phyloP scores from a whole-genome alignment of 179 eudicot genomes.

The Heliamphora pulchella region DNA sequence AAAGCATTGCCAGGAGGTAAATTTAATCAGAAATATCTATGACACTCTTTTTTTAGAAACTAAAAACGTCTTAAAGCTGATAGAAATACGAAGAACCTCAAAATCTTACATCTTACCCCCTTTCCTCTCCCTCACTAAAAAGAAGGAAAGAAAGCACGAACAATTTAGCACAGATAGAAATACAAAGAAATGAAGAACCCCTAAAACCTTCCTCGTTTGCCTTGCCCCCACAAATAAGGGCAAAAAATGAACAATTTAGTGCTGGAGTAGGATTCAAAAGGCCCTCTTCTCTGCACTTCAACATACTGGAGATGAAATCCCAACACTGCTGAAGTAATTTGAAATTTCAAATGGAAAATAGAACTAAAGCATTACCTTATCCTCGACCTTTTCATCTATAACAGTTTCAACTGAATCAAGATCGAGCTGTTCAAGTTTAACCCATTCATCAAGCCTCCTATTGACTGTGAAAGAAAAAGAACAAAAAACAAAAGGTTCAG shows the following conservation, averaged over 20 bases:
- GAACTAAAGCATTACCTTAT: conserved; percentile 54
- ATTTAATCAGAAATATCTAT: background rate
- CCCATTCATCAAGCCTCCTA: conserved; percentile 98
- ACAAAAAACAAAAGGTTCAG: background rate
- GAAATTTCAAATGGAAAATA: background rate
- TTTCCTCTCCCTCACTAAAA: no score
- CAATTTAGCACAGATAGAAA: no score
- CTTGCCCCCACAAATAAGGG: no score
- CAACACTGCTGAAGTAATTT: background rate
- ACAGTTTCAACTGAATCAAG: conserved; percentile 83
- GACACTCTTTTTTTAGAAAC: background rate
- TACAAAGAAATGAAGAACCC: no score
- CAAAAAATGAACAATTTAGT: background rate
- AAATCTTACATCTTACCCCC: no score
- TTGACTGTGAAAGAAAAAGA: conserved; percentile 44
- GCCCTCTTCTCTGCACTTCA: background rate
- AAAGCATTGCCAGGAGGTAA: background rate
- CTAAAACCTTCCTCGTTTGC: no score
- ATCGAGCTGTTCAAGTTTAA: conserved; percentile 92
- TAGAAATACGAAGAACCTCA: no score
- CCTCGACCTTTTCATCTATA: conserved; percentile 95
- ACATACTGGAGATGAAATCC: background rate
- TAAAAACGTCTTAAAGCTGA: background rate
- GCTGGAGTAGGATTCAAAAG: background rate
- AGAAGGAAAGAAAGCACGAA: no score